Conservation (phyloP, 495 filamentous ascomycete genomes). For the Ascodesmis nigricans region DNA sequence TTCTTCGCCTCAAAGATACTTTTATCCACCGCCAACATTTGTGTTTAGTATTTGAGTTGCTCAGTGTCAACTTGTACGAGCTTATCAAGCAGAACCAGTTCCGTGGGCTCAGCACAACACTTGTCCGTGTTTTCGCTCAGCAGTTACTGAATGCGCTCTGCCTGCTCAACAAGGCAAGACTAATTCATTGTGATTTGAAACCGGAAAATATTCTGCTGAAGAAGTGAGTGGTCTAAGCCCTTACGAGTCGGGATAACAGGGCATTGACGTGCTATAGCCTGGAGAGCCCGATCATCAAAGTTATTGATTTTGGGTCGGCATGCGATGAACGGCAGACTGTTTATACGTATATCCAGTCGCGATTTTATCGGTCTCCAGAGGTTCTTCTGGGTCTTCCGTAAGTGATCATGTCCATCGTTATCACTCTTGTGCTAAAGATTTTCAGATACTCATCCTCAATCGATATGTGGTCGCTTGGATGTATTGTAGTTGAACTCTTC, state of each 20-base stretch:
- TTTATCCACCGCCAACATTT: conserved; percentile 98
- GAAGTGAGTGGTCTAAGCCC: conserved; percentile 35
- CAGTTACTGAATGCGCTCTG: conserved; percentile 84
- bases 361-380: conserved; percentile 95
- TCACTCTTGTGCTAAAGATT: conserved; percentile 5
- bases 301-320: conserved; percentile 97
- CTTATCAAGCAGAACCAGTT: conserved; percentile 99
- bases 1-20: conserved; percentile 87
- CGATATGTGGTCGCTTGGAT: conserved; percentile 99
- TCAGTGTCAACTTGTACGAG: conserved; percentile 97
- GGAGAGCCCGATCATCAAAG: conserved; percentile 98
- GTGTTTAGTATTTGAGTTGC: conserved; percentile 88
- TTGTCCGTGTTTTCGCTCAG: conserved; percentile 95
- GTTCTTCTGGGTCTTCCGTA: conserved; percentile 78
- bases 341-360: conserved; percentile 97
- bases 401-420: conserved; percentile 18
- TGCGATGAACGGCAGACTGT: conserved; percentile 98
- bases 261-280: conserved; percentile 30
- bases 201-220: conserved; percentile 97
- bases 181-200: conserved; percentile 98
- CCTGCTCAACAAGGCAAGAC: conserved; percentile 79
- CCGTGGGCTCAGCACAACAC: conserved; percentile 85
- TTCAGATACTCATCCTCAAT: conserved; percentile 87
- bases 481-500: conserved; percentile 97
- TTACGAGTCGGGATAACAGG: conserved; percentile 4